Conservation (phyloP, 495 filamentous ascomycete species). For the Xylaria grammica region DNA sequence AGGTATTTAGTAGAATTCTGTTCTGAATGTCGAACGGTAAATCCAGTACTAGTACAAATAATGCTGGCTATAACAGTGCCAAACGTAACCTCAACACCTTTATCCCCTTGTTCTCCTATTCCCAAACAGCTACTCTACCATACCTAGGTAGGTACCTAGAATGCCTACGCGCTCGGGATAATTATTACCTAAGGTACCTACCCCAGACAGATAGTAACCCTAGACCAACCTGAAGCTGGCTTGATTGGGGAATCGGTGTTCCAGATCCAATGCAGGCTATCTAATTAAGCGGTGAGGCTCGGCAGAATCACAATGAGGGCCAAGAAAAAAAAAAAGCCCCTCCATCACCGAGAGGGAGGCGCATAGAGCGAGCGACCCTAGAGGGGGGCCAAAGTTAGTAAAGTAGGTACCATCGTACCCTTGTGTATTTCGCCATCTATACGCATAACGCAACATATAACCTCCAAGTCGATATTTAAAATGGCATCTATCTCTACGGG, state of each 20-base stretch:
- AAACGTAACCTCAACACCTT: too few relatives aligned
- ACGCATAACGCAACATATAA: neutral
- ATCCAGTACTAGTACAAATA: too few relatives aligned
- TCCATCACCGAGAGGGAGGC: constrained; percentile 23
- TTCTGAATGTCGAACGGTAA: too few relatives aligned
- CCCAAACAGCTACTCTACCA: too few relatives aligned
- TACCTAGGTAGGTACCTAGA: neutral
- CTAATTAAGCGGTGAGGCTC: constrained; percentile 23
- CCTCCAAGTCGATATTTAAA: constrained; percentile 3
- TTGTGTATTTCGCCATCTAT: neutral
- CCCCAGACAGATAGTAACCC: constrained; percentile 1
- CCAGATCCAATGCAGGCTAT: neutral
- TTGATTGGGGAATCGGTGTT: neutral
- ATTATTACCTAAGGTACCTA: too few relatives aligned
- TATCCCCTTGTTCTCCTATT: too few relatives aligned
- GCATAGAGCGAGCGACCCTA: constrained; percentile 12
- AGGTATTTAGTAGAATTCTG: too few relatives aligned
- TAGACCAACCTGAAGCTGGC: neutral
- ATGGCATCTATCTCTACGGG: constrained; percentile 27
- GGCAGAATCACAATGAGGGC: constrained; percentile 33
- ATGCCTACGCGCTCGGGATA: too few relatives aligned
- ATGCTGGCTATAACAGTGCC: too few relatives aligned
- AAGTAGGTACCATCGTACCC: neutral
- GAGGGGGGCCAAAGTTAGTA: constrained; percentile 8
- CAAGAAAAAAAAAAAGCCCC: constrained; percentile 27